Conservation (phyloP, 1,139 yeast species). For the Wickerhamiella infanticola region DNA sequence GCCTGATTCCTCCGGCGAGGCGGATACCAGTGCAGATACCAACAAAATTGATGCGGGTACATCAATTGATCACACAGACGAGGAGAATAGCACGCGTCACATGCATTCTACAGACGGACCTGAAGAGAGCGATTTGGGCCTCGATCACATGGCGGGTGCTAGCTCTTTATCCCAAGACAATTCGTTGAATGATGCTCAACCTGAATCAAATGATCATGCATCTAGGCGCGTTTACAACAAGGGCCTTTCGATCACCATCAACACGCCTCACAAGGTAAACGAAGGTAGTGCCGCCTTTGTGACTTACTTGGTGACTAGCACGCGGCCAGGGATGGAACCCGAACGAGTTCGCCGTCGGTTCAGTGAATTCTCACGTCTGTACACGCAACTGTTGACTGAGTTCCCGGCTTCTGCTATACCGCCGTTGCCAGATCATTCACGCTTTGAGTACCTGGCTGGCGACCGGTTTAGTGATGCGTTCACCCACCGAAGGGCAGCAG, state of each 20-base stretch:
- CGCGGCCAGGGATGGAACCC: slow-evolving; percentile 5
- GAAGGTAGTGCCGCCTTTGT: slow-evolving; percentile 54
- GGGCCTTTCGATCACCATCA: slow-evolving; percentile 29
- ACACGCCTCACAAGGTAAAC: slow-evolving; percentile 65
- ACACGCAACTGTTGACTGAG: slow-evolving; percentile 58
- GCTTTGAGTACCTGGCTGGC: slow-evolving; percentile 87
- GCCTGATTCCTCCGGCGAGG: too few relatives aligned
- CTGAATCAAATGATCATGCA: background rate
- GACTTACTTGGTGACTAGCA: slow-evolving; percentile 49
- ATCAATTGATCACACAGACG: too few relatives aligned
- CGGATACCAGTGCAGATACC: too few relatives aligned
- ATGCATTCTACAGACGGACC: too few relatives aligned
- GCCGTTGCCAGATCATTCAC: slow-evolving; percentile 85
- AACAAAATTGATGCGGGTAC: too few relatives aligned
- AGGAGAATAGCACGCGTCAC: too few relatives aligned
- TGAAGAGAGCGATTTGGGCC: too few relatives aligned
- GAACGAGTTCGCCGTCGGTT: slow-evolving; percentile 60
- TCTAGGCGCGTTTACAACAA: slow-evolving; percentile 5
- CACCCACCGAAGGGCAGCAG: slow-evolving; percentile 69
- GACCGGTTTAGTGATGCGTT: slow-evolving; percentile 73
- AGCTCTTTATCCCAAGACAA: too few relatives aligned
- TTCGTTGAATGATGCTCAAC: background rate
- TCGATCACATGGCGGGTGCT: too few relatives aligned
- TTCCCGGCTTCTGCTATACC: slow-evolving; percentile 80
- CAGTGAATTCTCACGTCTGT: slow-evolving; percentile 67